Evolutionary conservation across 176 grass and related monocot genomes (phyloP), one percentile per base, ranked within the genome.

Genomic region (Thinopyrum elongatum): DNA sequence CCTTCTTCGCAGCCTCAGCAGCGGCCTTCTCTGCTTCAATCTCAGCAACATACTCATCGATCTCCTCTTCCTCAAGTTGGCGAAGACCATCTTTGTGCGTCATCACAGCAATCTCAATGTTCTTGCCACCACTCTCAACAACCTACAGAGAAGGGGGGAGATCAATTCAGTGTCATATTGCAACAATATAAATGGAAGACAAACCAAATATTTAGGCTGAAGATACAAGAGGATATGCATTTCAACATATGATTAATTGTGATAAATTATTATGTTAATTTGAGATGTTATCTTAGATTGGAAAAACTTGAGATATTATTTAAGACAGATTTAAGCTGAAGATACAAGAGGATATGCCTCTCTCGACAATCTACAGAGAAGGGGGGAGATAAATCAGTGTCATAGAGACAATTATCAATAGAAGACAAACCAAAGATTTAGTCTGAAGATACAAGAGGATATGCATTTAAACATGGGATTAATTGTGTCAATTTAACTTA

Each of bases 11-110:
- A 83, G 95, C 93, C 87, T 98, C 93, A 1, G 95, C 88, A 8
- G 93, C 95, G 0, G 91, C 95, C 86, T 98, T 98, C 87, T 98
- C 95, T 1, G 91, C 93, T 80, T 98, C 95, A 29, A 98, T 95
- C 78, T 98, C 93, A 10, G 93, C 86, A 6, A 95, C 95, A 64
- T 93, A 95, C 10, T 92, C 91, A 8, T 98, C 93, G n/a, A 98
- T 98, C 68, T 98, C 95, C 34, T 89, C 72, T 47, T 95, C 95
- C 33, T 98, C 91, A 3, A 98, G 87, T 39, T 95, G 76, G 28
- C 73, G 80, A 74, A 93, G 85, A 65, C 91, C 93, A 7, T 95
- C 81, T 61, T 92, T 70, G 14, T 87, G 80, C 33, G 91, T 93
- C 95, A 92, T 90, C 38, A 98, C 89, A 22, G 93, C 93, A 87